Percentiles rank a stretch among this genome's conserved stretches.
These are phyloP conservation scores for Neofusicoccum umdonicola DNA, from an alignment of 2,329 filamentous ascomycete genomes.

Conservation along the genomic window DNA sequence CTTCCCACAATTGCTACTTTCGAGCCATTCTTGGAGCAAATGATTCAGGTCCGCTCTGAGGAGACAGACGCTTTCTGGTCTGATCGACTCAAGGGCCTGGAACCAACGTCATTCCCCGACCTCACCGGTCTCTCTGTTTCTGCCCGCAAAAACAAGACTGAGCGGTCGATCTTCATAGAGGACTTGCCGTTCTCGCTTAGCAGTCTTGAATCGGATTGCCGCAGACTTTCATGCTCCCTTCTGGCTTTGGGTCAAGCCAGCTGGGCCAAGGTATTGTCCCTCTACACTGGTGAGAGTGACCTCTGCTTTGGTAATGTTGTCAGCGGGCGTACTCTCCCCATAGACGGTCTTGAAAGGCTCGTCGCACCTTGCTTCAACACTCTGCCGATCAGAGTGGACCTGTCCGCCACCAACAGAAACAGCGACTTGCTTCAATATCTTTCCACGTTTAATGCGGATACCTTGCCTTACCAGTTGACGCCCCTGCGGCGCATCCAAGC, in stretches of 20 bases:
- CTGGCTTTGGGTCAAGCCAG: constrained; percentile 68
- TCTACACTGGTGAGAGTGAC: constrained; percentile 58
- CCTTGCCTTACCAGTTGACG: constrained; percentile 70
- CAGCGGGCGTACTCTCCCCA: constrained; percentile 67
- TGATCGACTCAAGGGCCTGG: constrained; percentile 53
- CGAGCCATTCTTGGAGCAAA: constrained; percentile 61
- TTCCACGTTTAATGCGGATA: constrained; percentile 60
- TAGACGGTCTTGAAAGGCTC: constrained; percentile 67
- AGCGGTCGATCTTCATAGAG: constrained; percentile 27
- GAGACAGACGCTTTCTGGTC: constrained; percentile 66
- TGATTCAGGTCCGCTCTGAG: constrained; percentile 49
- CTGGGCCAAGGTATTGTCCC: constrained; percentile 66
- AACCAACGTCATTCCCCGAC: constrained; percentile 42
- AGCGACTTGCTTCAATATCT: constrained; percentile 58
- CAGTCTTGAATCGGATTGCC: constrained; percentile 25
- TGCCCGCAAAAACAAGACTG: constrained; percentile 20
- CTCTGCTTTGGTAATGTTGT: constrained; percentile 86
- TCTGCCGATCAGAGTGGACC: constrained; percentile 64
- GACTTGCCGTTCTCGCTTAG: constrained; percentile 25
- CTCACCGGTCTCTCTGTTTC: constrained; percentile 29
- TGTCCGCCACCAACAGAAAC: constrained; percentile 51
- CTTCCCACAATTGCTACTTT: constrained; percentile 58
- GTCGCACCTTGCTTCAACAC: constrained; percentile 95
- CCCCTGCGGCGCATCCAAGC: constrained; percentile 70
- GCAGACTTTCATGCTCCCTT: constrained; percentile 42